phyloP scores from a whole-genome alignment of 495 filamentous ascomycete genomes.

The Daldinia loculata region DNA sequence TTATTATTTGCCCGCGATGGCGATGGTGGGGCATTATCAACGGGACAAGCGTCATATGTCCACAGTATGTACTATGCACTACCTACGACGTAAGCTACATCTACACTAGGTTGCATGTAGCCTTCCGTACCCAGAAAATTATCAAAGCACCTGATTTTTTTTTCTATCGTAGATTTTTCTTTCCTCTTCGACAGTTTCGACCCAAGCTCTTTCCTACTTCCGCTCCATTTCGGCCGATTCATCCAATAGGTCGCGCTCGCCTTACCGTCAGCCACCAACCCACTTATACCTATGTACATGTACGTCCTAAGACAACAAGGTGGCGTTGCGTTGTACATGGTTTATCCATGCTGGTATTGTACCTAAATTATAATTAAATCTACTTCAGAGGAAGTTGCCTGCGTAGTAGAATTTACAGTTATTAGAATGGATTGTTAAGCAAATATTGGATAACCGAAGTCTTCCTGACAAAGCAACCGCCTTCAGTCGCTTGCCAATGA shows the following conservation, averaged over 20 bases:
- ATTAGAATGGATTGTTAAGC: no score
- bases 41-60: slow-evolving; percentile 38
- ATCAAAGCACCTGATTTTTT: slow-evolving; percentile 39
- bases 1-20: slow-evolving; percentile 34
- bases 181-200: slow-evolving; percentile 18
- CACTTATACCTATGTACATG: slow-evolving; percentile 15
- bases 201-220: slow-evolving; percentile 12
- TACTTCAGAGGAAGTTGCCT: not conserved
- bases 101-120: slow-evolving; percentile 18
- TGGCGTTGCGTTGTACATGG: slow-evolving; percentile 19
- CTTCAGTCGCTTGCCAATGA: not conserved
- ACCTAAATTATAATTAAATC: not conserved
- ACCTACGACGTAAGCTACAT: slow-evolving; percentile 10
- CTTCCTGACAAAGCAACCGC: not conserved
- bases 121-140: slow-evolving; percentile 13
- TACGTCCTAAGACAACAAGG: slow-evolving; percentile 7
- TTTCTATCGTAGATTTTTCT: slow-evolving; percentile 26
- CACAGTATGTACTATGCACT: slow-evolving; percentile 37
- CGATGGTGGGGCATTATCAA: slow-evolving; percentile 35
- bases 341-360: not conserved
- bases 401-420: no score
- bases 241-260: slow-evolving; percentile 19
- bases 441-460: not conserved
- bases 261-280: slow-evolving; percentile 2
- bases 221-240: slow-evolving; percentile 25